Conservation (phyloP, 2,329 filamentous ascomycete genomes). For the Neurospora crassa region DNA sequence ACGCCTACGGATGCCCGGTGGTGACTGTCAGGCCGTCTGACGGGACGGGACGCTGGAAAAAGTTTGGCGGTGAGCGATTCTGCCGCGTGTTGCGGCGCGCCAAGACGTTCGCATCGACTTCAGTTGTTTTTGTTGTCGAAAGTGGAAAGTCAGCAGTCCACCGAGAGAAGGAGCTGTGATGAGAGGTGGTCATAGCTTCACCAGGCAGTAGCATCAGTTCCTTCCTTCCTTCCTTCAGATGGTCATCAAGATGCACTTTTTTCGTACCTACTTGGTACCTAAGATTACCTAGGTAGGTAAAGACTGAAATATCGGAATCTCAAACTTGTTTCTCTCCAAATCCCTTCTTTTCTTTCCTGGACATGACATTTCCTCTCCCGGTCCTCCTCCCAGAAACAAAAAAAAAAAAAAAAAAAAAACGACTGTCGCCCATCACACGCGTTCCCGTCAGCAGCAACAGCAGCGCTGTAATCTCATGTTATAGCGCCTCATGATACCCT, state of each 20-base stretch:
- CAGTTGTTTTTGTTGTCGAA: slow-evolving; percentile 1
- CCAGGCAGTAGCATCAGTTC: neutral
- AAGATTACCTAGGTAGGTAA: neutral
- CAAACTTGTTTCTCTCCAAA: neutral
- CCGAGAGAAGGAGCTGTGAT: neutral
- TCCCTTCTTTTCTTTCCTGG: neutral
- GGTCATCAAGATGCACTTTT: neutral
- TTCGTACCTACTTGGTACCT: neutral
- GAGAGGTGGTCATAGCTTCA: slow-evolving; percentile 15
- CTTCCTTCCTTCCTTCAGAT: neutral
- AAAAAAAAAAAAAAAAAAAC: too few relatives aligned
- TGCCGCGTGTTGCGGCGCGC: slow-evolving; percentile 7
- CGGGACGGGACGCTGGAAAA: slow-evolving; percentile 6
- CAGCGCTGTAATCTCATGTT: neutral
- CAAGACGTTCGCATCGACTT: neutral
- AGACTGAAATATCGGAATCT: neutral
- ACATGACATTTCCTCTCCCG: neutral
- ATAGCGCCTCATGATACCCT: neutral
- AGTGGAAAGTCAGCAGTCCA: neutral
- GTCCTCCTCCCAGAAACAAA: neutral
- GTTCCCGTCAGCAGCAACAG: neutral
- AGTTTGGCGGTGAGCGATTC: slow-evolving; percentile 19
- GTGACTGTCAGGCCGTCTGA: neutral
- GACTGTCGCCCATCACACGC: neutral
- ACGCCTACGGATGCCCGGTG: neutral